Conservation (phyloP, 495 filamentous ascomycete genomes). For the Podospora conica region DNA sequence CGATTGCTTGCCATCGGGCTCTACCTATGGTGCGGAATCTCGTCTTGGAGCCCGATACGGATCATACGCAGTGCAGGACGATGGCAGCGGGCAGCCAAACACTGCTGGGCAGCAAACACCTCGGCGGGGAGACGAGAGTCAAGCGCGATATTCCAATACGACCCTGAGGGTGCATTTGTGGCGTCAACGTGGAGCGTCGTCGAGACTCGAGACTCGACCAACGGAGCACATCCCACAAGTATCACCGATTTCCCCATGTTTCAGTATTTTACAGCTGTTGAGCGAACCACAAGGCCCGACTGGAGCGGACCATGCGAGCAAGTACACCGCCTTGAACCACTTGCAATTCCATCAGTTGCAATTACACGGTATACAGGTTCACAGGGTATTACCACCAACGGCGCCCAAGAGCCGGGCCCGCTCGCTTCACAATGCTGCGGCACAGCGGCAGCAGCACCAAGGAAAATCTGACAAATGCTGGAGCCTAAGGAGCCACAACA, state of each 20-base stretch:
- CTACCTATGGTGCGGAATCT: not conserved
- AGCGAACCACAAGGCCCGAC: not conserved
- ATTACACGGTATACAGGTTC: no score
- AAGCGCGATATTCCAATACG: not conserved
- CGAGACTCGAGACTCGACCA: not conserved
- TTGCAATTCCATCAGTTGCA: not conserved
- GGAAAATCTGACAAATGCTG: constrained; percentile 22
- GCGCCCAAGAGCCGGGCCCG: constrained; percentile 11
- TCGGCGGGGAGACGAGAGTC: not conserved
- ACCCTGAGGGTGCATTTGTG: not conserved
- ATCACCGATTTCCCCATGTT: not conserved
- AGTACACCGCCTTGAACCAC: not conserved
- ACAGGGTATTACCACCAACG: constrained; percentile 17
- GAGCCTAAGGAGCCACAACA: constrained; percentile 19
- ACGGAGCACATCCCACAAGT: not conserved
- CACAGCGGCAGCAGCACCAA: constrained; percentile 20
- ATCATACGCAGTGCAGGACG: not conserved
- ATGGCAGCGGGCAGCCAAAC: not conserved
- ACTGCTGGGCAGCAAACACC: not conserved
- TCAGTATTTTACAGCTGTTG: not conserved
- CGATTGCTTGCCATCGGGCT: not conserved
- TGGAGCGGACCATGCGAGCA: not conserved
- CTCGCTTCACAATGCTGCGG: constrained; percentile 17
- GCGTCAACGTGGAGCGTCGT: not conserved
- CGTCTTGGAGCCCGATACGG: not conserved